Evolutionary conservation across 306 rosid species (phyloP), one percentile per base, ranked within the genome.

Genomic region (Cyclanthera cordifolia): DNA sequence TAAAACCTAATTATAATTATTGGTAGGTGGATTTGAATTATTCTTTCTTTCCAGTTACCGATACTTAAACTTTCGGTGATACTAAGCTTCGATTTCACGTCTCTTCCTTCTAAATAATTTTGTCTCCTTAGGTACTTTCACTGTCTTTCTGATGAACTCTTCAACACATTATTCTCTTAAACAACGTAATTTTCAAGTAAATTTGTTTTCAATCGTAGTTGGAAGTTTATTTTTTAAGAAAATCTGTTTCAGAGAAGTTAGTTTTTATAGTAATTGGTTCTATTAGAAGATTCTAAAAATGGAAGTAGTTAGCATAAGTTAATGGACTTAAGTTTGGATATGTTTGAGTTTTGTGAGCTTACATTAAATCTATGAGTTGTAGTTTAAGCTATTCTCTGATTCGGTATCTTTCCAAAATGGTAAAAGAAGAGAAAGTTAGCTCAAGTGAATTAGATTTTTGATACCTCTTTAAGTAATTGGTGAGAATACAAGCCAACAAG

Each of bases 41-140:
- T n/a, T n/a, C n/a, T n/a, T n/a, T n/a, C n/a, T n/a, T n/a, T n/a
- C n/a, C n/a, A n/a, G n/a, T n/a, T n/a, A n/a, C n/a, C n/a, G n/a
- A n/a, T n/a, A n/a, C n/a, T n/a, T n/a, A n/a, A 34, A 34, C 41
- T 34, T 16, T 43, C 19, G 37, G 25, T 7, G 9, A 1, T 5
- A 23, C n/a, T 23, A 20, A 65, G 14, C 21, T 45, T 43, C 37
- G 34, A 24, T 63, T 21, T 39, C 47, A 17, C 30, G 20, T 20
- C 69, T 63, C 41, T 16, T 59, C 51, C 28, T 60, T 63, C 51
- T 65, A 3, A 4, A 32, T 41, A 14, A 43, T 65, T 45, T 37
- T 7, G 14, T 65, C 17, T 43, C 14, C 50, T 45, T 10, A 65
- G 70, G 70, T 65, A 65, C 70, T 19, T 39, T 45, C 53, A 65